phyloP scores from a whole-genome alignment of 2,329 filamentous ascomycete species.

The Exophiala phaeomuriformis region DNA sequence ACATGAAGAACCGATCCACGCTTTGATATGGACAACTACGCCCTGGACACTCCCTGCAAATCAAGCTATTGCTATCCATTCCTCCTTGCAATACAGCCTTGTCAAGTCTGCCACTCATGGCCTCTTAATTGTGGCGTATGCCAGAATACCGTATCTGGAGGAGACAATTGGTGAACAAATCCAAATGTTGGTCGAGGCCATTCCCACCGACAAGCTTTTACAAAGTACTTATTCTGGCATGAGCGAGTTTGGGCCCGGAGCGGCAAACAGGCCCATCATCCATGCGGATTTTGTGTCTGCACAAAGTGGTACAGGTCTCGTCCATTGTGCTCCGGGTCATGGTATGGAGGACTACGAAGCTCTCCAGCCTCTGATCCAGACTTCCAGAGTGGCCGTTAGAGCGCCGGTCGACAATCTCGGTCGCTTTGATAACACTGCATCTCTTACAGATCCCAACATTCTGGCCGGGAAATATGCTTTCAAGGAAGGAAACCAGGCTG shows the following conservation, averaged over 20 bases:
- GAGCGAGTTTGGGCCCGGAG: conserved; percentile 59
- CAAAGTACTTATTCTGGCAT: conserved; percentile 55
- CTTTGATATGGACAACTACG: conserved; percentile 97
- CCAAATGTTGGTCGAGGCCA: conserved; percentile 35
- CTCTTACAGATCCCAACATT: conserved; percentile 58
- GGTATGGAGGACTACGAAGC: conserved; percentile 94
- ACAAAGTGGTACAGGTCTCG: conserved; percentile 87
- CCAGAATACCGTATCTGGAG: conserved; percentile 55
- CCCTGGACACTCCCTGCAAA: conserved; percentile 97
- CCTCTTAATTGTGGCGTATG: conserved; percentile 63
- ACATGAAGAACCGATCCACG: conserved; percentile 51
- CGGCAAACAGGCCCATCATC: conserved; percentile 62
- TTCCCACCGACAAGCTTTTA: conserved; percentile 59
- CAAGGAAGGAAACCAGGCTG: conserved; percentile 58
- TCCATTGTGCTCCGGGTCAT: conserved; percentile 89
- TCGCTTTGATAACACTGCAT: conserved; percentile 70
- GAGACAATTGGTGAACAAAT: conserved; percentile 44
- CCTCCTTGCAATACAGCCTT: conserved; percentile 65
- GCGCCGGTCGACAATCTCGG: conserved; percentile 80
- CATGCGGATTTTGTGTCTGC: conserved; percentile 83
- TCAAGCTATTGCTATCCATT: conserved; percentile 73
- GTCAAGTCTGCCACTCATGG: conserved; percentile 52
- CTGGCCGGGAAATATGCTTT: conserved; percentile 69
- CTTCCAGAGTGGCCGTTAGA: conserved; percentile 19
- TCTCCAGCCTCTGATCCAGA: conserved; percentile 36